Percentiles rank a stretch among this genome's conserved stretches.
These are phyloP conservation scores for Amyloporia xantha DNA, from an alignment of 768 basidiomycete genomes.

Conservation along the genomic window DNA sequence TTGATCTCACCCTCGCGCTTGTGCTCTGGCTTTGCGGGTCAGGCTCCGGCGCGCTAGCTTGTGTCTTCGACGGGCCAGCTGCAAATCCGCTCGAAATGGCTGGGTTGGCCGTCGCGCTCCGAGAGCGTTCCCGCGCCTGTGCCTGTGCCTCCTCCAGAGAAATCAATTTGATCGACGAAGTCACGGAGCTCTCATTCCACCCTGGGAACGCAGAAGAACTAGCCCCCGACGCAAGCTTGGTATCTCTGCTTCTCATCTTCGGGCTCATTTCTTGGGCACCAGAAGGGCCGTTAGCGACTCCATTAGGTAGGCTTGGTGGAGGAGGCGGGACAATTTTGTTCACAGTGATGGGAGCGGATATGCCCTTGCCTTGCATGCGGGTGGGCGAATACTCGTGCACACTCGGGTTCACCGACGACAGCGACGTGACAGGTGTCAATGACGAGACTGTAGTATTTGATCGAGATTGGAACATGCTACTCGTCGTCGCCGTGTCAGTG, in stretches of 20 bases:
- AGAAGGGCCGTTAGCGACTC: not conserved
- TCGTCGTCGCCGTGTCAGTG: constrained; percentile 33
- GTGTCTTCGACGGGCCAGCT: constrained; percentile 19
- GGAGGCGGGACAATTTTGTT: constrained; percentile 9
- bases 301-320: constrained; percentile 4
- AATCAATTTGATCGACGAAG: constrained; percentile 59
- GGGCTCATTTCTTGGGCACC: not conserved
- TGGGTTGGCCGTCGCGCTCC: constrained; percentile 30
- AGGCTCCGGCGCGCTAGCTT: constrained; percentile 6
- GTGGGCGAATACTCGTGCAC: constrained; percentile 7
- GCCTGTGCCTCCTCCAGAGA: constrained; percentile 76
- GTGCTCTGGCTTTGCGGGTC: constrained; percentile 14
- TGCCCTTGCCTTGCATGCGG: constrained; percentile 15
- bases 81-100: constrained; percentile 12
- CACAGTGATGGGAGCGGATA: constrained; percentile 19
- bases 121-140: constrained; percentile 46
- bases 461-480: constrained; percentile 24
- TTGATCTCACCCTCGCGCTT: constrained; percentile 49
- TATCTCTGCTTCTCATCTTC: not conserved
- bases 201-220: constrained; percentile 30
- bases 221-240: not conserved
- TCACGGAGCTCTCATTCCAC: constrained; percentile 40
- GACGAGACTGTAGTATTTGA: constrained; percentile 19
- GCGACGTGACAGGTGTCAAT: constrained; percentile 22
- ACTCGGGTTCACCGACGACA: constrained; percentile 16